Base-by-base conservation (phyloP, 169 alveolate species). In the Cryptosporidium tyzzeri region DNA sequence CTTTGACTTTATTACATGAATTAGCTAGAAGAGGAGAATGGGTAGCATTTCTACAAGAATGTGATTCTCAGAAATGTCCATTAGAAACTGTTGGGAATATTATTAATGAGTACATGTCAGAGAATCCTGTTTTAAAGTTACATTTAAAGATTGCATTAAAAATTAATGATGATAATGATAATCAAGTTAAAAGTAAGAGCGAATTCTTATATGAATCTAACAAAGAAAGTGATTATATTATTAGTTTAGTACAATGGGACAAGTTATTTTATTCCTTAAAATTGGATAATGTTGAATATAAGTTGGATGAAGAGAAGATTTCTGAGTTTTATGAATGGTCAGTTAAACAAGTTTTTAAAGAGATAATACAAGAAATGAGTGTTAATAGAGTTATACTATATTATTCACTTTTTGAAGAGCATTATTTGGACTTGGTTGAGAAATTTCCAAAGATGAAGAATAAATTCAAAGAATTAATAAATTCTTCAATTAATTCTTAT, bases 11-110 rank as follows among this genome's bases (percentile, higher is more conserved):
- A 65, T 93, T 95, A 41, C 97, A 95, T 91, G 96, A 93, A 71
- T 84, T 95, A 21, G 97, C 97, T 12, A 92, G 96, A 37, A 93
- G 93, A 91, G 94, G 93, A 53, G 96, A 95, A 65, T 95, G 97
- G 97, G 94, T 95, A 55, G 87, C 91, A 73, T 93, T 94, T 45
- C 84, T 94, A 33, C 94, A 95, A 44, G 96, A 95, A 74, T 93
- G 95, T 21, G 95, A 93, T 70, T 69, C 93, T 70, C 95, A 95
- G 91, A 93, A 94, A 71, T 95, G 97, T 86, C 96, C 96, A 8
- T 70, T 75, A 23, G 96, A 93, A 51, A 95, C 97, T 6, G 93
- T 93, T 33, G 85, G 73, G 44, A 94, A 93, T 75, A 92, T 95
- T 16, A 92, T 95, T 33, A 93, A 91, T 58, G 96, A 95, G 85